Percentiles rank a stretch among this genome's conserved stretches.
Conservation (phyloP, 495 filamentous ascomycete genomes). For the Neurospora cerealis region DNA sequence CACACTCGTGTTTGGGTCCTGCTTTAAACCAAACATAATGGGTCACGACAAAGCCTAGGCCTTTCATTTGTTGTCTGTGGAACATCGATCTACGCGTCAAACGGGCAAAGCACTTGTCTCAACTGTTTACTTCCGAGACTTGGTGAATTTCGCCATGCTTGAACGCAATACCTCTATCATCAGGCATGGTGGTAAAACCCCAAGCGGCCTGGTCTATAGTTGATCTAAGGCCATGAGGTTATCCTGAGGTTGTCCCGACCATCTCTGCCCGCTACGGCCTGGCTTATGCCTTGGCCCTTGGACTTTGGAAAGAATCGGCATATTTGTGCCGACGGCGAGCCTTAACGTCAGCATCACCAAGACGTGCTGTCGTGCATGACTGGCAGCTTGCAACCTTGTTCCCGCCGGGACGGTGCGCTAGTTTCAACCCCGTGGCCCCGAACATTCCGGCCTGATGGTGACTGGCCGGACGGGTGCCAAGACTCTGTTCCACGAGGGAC, state of each 20-base stretch:
- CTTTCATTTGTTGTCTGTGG: background rate
- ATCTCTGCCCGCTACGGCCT: background rate
- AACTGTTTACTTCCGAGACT: background rate
- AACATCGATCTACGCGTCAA: background rate
- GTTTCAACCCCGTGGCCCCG: constrained; percentile 19
- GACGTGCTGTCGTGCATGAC: background rate
- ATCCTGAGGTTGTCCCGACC: background rate
- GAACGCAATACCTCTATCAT: background rate
- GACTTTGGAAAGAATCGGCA: background rate
- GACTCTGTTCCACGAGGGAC: constrained; percentile 6
- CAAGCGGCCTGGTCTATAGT: background rate
- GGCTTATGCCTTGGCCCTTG: background rate
- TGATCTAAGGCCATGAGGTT: background rate
- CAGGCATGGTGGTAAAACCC: background rate
- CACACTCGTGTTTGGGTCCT: background rate
- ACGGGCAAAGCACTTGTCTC: background rate
- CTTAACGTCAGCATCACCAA: background rate
- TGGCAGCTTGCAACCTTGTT: background rate
- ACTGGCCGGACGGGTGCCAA: constrained; percentile 26
- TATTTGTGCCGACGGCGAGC: background rate
- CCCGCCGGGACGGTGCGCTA: background rate
- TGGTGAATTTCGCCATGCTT: background rate
- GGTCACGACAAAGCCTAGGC: background rate
- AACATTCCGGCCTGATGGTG: constrained; percentile 44
- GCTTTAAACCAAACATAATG: background rate